A percentile compares a stretch with the other conserved stretches of the same genome.
phyloP scores from a whole-genome alignment of 2,329 filamentous ascomycete genomes.

The Pseudogymnoascus sp. region DNA sequence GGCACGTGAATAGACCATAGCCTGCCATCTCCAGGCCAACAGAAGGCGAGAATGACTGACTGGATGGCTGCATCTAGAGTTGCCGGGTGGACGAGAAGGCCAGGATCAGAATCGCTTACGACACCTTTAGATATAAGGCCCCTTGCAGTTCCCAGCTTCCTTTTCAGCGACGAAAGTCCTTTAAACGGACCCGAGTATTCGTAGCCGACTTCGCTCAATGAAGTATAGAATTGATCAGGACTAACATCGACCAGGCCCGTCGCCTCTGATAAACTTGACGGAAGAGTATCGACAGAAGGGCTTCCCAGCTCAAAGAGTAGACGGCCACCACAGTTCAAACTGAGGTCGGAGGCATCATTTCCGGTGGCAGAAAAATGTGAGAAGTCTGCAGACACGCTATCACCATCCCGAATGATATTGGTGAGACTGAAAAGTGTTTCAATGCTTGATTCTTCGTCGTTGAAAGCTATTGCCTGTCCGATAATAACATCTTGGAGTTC shows the following conservation, averaged over 20 bases:
- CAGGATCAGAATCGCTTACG: neutral
- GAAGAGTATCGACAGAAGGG: neutral
- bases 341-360: neutral
- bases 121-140: neutral
- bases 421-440: conserved; percentile 16
- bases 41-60: conserved; percentile 33
- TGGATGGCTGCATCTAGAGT: conserved; percentile 51
- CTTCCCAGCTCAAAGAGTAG: neutral
- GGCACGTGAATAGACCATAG: conserved; percentile 20
- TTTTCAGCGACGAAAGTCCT: conserved; percentile 11
- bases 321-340: neutral
- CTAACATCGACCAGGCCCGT: conserved; percentile 13
- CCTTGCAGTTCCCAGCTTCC: conserved; percentile 12
- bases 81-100: conserved; percentile 44
- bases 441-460: conserved; percentile 12
- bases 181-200: conserved; percentile 17
- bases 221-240: conserved; percentile 17
- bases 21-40: conserved; percentile 17
- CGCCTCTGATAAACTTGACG: conserved; percentile 1
- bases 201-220: conserved; percentile 15
- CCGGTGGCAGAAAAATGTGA: neutral
- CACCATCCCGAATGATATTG: neutral
- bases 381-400: conserved; percentile 9
- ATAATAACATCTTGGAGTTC: conserved; percentile 18
- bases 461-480: conserved; percentile 15